phyloP scores from a whole-genome alignment of 73 alveolate genomes.

The Stentor roeselii region DNA sequence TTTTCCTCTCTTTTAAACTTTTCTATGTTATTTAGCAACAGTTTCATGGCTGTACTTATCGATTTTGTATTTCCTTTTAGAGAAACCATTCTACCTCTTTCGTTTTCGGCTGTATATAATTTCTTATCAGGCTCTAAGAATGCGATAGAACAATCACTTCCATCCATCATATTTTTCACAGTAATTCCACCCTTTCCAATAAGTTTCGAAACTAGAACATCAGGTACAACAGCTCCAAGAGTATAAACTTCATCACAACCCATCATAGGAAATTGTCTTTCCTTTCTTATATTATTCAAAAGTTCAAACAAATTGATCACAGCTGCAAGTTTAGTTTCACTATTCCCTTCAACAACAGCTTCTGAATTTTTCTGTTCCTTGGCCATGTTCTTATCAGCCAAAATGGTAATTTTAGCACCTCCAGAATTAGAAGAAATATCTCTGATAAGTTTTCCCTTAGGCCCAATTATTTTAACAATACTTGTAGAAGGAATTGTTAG shows the following conservation, averaged over 20 bases:
- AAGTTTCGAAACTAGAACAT: neutral
- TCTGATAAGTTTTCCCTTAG: neutral
- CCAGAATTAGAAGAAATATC: neutral
- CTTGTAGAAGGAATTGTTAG: too few species aligned
- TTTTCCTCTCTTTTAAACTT: conserved; percentile 2
- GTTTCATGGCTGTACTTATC: neutral
- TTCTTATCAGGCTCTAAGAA: neutral
- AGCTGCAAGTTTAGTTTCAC: neutral
- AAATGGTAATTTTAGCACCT: neutral
- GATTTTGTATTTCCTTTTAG: neutral
- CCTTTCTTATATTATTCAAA: too few species aligned
- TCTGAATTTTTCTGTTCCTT: neutral
- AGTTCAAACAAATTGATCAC: neutral
- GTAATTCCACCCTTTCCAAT: conserved; percentile 3
- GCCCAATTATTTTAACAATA: neutral
- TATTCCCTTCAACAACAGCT: neutral
- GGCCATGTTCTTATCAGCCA: neutral
- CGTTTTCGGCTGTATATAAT: conserved; percentile 1
- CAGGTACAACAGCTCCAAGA: neutral
- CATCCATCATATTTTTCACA: conserved; percentile 9
- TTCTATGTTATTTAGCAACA: neutral
- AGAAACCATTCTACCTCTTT: neutral
- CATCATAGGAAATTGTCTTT: neutral
- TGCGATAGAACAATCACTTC: neutral
- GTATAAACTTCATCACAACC: neutral